Evolutionary conservation across 1,284 basidiomycete species (phyloP).

Genomic region (Chondrostereum purpureum): DNA sequence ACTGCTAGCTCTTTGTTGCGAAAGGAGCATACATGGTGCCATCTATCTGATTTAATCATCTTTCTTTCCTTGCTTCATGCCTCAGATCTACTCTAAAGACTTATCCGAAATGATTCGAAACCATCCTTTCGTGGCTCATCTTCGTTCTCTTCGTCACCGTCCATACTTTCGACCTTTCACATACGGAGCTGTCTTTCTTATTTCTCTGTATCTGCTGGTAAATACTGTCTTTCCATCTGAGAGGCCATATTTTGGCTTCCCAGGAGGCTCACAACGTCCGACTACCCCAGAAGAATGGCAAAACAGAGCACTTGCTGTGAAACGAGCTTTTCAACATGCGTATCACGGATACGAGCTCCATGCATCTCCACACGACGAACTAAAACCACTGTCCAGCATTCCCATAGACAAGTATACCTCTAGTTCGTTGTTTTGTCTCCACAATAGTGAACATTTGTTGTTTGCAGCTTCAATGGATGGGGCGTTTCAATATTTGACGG

Average conservation of each 20-base stretch:
- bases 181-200: conserved; percentile 15
- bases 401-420: conserved; percentile 46
- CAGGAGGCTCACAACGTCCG: conserved; percentile 11
- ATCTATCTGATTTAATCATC: not conserved
- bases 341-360: conserved; percentile 55
- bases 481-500: conserved; percentile 69
- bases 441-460: not conserved
- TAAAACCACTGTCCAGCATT: conserved; percentile 43
- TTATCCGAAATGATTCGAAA: conserved; percentile 9
- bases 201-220: conserved; percentile 16
- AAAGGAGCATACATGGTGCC: not conserved
- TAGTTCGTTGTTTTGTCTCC: not conserved
- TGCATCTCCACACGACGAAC: conserved; percentile 57
- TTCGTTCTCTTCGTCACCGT: conserved; percentile 17
- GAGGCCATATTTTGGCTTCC: conserved; percentile 10
- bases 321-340: conserved; percentile 55
- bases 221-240: conserved; percentile 4
- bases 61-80: not conserved
- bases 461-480: conserved; percentile 67
- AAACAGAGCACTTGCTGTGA: conserved; percentile 49
- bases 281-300: conserved; percentile 38
- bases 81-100: conserved; percentile 1
- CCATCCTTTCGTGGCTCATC: conserved; percentile 6
- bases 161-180: conserved; percentile 18
- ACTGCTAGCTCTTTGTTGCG: too few species aligned